phyloP scores from a whole-genome alignment of 78 protist species.

The Dictyostelium citrinum region DNA sequence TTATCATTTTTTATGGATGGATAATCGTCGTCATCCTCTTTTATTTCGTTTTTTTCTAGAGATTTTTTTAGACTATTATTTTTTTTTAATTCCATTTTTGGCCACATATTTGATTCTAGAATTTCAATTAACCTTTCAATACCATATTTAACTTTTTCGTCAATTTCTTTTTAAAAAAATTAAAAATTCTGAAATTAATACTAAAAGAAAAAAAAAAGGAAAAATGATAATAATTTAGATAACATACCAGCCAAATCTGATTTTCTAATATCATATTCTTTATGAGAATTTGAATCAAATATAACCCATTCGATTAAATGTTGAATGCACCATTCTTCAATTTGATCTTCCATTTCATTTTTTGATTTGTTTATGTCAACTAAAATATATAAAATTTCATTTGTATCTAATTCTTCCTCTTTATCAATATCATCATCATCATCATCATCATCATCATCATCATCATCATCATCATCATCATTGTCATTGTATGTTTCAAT shows the following conservation, averaged over 20 bases:
- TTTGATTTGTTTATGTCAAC: background rate
- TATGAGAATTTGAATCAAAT: background rate
- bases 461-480: background rate
- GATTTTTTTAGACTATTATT: background rate
- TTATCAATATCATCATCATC: background rate
- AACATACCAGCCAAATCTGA: background rate
- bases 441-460: background rate
- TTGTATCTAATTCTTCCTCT: background rate
- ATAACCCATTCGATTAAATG: constrained; percentile 23
- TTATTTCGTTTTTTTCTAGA: background rate
- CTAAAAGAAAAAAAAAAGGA: background rate
- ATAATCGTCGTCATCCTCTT: background rate
- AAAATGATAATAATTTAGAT: background rate
- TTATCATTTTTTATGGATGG: background rate
- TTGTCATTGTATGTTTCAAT: background rate
- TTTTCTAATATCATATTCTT: constrained; percentile 17
- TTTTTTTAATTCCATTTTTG: background rate
- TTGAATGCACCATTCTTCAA: constrained; percentile 55
- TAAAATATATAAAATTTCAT: constrained; percentile 10
- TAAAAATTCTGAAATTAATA: background rate
- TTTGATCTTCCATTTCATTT: background rate
- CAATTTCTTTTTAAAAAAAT: background rate
- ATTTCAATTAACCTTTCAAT: constrained; percentile 37
- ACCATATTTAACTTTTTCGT: constrained; percentile 57
- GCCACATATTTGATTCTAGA: constrained; percentile 50